Conservation (phyloP, 2,329 filamentous ascomycete species). For the Dactylellina parvicollis region DNA sequence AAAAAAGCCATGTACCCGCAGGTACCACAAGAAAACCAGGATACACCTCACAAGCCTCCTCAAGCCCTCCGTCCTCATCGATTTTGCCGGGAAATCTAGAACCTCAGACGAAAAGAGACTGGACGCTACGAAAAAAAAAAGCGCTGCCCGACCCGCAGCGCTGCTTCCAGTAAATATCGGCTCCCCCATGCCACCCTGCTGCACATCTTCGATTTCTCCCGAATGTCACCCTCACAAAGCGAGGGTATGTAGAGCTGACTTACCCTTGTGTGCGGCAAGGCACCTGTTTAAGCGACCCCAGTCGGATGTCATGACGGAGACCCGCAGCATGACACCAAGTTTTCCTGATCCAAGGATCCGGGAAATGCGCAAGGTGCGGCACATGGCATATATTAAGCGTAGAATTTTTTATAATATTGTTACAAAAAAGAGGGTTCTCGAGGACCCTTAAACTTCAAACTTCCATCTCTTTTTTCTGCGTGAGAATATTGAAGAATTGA, state of each 20-base stretch:
- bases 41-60: background rate
- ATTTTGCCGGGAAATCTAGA: too few species aligned
- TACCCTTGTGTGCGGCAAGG: constrained; percentile 41
- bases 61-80: too few species aligned
- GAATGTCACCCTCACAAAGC: constrained; percentile 24
- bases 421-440: background rate
- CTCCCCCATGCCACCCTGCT: background rate
- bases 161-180: background rate
- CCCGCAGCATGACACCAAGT: constrained; percentile 31
- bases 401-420: constrained; percentile 1
- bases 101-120: background rate
- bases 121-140: background rate
- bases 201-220: background rate
- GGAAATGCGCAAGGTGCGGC: constrained; percentile 54
- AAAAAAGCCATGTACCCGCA: background rate
- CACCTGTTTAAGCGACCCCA: constrained; percentile 38
- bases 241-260: background rate
- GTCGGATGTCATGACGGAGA: constrained; percentile 43
- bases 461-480: background rate
- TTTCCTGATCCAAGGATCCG: constrained; percentile 27
- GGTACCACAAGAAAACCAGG: background rate
- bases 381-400: constrained; percentile 31
- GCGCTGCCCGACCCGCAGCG: background rate
- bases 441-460: background rate
- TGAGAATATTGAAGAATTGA: too few species aligned